These are phyloP conservation scores for Cajanus cajan DNA, from an alignment of 306 rosid genomes.

Conservation along the genomic window DNA sequence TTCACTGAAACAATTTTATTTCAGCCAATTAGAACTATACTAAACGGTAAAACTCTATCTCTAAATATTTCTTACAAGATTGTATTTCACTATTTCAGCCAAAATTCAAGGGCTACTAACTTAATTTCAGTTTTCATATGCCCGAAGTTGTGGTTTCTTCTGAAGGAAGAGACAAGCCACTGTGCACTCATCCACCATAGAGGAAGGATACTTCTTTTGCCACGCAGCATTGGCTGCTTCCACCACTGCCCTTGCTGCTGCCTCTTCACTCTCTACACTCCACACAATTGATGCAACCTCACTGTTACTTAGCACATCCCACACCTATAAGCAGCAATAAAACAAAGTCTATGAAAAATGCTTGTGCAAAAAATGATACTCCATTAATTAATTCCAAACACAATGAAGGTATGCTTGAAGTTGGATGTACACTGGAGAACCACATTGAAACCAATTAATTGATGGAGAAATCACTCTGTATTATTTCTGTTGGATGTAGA, in stretches of 20 bases:
- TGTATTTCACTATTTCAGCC: no score
- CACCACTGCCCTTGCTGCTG: constrained; percentile 58
- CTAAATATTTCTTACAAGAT: no score
- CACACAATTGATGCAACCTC: constrained; percentile 64
- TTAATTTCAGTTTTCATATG: neutral
- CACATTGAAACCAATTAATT: no score
- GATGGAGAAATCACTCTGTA: no score
- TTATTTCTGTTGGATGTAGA: no score
- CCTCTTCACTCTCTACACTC: constrained; percentile 48
- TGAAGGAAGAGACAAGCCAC: constrained; percentile 58
- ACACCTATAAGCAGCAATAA: constrained; percentile 43
- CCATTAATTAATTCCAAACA: no score
- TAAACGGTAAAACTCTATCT: no score
- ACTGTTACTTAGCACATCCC: constrained; percentile 71
- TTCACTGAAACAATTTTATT: no score
- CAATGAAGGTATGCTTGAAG: no score
- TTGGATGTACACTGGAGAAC: no score
- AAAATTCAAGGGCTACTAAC: neutral
- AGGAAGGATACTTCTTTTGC: constrained; percentile 45
- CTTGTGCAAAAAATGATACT: neutral
- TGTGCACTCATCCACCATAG: constrained; percentile 63
- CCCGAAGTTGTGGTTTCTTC: constrained; percentile 1
- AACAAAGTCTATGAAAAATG: neutral
- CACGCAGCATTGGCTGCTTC: constrained; percentile 61
- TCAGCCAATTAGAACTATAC: no score